Conservation (phyloP, 169 alveolate species). For the Eimeria falciformis region DNA sequence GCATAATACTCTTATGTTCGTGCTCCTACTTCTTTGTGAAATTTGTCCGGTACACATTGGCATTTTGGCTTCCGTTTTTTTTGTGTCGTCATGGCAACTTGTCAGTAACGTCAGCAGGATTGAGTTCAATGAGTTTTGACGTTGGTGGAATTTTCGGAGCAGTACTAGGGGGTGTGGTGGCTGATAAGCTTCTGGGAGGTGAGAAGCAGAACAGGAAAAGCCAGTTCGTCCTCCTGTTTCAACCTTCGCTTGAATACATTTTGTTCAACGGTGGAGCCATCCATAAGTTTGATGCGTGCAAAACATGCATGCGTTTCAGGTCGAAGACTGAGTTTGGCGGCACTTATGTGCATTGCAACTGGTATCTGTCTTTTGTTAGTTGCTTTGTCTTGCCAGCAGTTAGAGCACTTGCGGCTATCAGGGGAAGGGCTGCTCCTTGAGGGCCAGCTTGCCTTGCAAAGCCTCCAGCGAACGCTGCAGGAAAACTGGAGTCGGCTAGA, state of each 20-base stretch:
- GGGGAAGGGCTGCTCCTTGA: slow-evolving; percentile 10
- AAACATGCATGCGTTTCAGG: slow-evolving; percentile 14
- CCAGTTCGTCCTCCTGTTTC: no score
- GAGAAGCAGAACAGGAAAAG: neutral
- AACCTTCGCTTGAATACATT: no score
- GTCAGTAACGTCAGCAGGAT: slow-evolving; percentile 80
- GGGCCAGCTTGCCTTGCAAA: slow-evolving; percentile 28
- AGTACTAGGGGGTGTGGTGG: slow-evolving; percentile 79
- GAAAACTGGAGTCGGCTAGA: slow-evolving; percentile 8
- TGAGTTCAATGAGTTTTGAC: slow-evolving; percentile 81
- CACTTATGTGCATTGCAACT: slow-evolving; percentile 17
- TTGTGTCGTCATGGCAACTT: slow-evolving; percentile 74
- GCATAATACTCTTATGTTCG: neutral
- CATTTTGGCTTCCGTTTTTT: slow-evolving; percentile 84
- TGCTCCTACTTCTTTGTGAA: slow-evolving; percentile 78
- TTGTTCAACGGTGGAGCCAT: no score
- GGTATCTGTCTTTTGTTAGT: slow-evolving; percentile 30
- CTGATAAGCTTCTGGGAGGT: slow-evolving; percentile 49
- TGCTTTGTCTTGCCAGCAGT: slow-evolving; percentile 33
- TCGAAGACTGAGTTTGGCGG: slow-evolving; percentile 23
- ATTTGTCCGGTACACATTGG: slow-evolving; percentile 79
- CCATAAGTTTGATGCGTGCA: no score
- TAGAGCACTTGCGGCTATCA: neutral
- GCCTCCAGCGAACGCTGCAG: slow-evolving; percentile 39
- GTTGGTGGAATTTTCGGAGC: slow-evolving; percentile 84